Conservation (phyloP, 805 yeast species). For the Hanseniaspora occidentalis region DNA sequence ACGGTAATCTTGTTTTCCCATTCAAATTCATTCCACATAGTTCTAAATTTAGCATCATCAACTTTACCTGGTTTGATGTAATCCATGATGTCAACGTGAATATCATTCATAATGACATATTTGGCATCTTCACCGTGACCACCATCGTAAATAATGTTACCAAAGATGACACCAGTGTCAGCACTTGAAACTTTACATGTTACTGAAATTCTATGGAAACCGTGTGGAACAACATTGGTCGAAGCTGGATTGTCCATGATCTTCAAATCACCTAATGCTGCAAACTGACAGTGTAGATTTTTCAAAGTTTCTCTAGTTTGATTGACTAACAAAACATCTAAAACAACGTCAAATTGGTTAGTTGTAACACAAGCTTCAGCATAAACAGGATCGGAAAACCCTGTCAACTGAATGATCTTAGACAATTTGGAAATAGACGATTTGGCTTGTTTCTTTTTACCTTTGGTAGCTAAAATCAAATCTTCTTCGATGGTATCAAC, state of each 20-base stretch:
- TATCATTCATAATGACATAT: conserved; percentile 85
- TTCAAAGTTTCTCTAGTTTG: conserved; percentile 87
- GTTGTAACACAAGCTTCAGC: conserved; percentile 94
- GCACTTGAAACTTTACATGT: conserved; percentile 93
- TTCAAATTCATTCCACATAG: conserved; percentile 98
- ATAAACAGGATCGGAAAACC: conserved; percentile 94
- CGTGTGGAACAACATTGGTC: conserved; percentile 92
- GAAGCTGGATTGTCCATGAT: conserved; percentile 85
- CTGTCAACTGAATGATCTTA: conserved; percentile 90
- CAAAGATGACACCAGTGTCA: conserved; percentile 95
- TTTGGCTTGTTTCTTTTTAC: conserved; percentile 35
- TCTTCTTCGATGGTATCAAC: conserved; percentile 46
- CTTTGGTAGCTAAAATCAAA: conserved; percentile 37
- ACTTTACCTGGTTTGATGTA: conserved; percentile 93
- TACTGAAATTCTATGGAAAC: conserved; percentile 79
- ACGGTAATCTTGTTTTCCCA: conserved; percentile 98
- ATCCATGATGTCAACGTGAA: conserved; percentile 94
- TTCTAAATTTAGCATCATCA: conserved; percentile 79
- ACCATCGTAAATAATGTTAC: conserved; percentile 94
- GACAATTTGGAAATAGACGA: conserved; percentile 66
- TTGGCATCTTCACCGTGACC: conserved; percentile 83
- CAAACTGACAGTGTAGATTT: conserved; percentile 87
- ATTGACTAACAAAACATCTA: conserved; percentile 87
- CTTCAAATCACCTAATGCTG: conserved; percentile 90
- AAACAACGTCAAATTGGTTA: conserved; percentile 92